phyloP scores from a whole-genome alignment of 495 filamentous ascomycete genomes.

The Aspergillus mulundensis region DNA sequence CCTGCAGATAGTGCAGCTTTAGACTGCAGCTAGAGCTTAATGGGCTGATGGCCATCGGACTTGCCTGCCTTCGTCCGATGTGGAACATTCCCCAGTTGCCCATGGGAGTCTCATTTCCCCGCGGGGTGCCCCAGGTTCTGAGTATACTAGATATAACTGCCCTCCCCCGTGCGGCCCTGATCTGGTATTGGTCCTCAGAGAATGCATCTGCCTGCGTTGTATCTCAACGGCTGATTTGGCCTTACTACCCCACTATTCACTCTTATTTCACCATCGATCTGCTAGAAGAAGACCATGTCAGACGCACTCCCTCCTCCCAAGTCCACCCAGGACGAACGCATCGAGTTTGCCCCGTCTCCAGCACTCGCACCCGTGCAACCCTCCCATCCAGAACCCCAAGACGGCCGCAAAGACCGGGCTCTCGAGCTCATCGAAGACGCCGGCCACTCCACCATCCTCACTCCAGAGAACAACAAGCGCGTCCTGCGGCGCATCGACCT shows the following conservation, averaged over 20 bases:
- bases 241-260: not conserved
- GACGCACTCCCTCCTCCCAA: slow-evolving; percentile 3
- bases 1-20: not conserved
- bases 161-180: not conserved
- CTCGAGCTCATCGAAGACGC: slow-evolving; percentile 41
- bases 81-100: too few species aligned
- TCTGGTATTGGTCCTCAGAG: not conserved
- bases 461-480: slow-evolving; percentile 50
- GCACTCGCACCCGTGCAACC: not conserved
- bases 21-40: not conserved
- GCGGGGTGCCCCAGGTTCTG: slow-evolving; percentile 26
- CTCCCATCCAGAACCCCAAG: not conserved
- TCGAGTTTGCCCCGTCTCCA: slow-evolving; percentile 27
- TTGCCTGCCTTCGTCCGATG: slow-evolving; percentile 17
- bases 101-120: slow-evolving; percentile 27
- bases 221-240: slow-evolving; percentile 5
- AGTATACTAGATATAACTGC: slow-evolving; percentile 1
- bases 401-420: slow-evolving; percentile 35
- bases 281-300: slow-evolving; percentile 19
- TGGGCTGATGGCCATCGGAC: slow-evolving; percentile 14
- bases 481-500: slow-evolving; percentile 51
- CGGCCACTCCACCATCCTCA: slow-evolving; percentile 39
- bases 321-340: slow-evolving; percentile 33
- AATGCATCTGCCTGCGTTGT: not conserved
- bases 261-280: not conserved